These are phyloP conservation scores for Pisolithus albus DNA, from an alignment of 768 basidiomycete species.

Conservation along the genomic window DNA sequence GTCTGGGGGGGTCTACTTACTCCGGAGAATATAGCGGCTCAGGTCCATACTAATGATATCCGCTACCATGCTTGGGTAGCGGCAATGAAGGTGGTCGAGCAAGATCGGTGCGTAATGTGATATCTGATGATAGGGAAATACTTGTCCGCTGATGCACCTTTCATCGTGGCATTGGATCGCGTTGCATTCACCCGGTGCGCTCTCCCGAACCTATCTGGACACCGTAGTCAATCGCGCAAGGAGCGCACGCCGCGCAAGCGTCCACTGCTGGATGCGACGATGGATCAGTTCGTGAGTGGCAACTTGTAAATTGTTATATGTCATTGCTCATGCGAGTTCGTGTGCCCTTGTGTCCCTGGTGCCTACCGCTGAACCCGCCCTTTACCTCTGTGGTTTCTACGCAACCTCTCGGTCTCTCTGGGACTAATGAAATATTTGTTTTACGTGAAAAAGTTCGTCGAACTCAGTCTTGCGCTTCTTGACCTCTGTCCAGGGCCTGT, in stretches of 20 bases:
- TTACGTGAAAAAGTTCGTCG: conserved; percentile 36
- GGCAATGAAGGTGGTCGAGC: conserved; percentile 24
- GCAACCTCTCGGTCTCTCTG: background rate
- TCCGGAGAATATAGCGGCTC: conserved; percentile 25
- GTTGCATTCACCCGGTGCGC: background rate
- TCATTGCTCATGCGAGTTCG: background rate
- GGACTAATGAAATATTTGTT: too few relatives aligned
- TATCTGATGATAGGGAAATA: too few relatives aligned
- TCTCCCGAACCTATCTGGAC: background rate
- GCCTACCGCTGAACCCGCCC: background rate
- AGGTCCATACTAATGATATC: conserved; percentile 19
- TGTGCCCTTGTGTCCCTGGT: background rate
- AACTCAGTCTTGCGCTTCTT: conserved; percentile 39
- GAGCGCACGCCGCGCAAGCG: background rate
- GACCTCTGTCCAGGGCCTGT: conserved; percentile 43
- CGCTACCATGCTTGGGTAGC: conserved; percentile 32
- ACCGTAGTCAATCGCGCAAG: background rate
- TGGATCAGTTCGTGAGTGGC: conserved; percentile 18
- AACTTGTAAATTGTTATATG: background rate
- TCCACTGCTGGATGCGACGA: background rate
- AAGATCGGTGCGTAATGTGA: conserved; percentile 9
- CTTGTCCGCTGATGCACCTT: too few relatives aligned
- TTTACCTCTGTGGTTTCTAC: background rate
- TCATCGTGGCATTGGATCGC: too few relatives aligned
- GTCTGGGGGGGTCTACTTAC: conserved; percentile 30